These are phyloP conservation scores for Pugionium dolabratum DNA, from an alignment of 345 rosid species.

Conservation along the genomic window DNA sequence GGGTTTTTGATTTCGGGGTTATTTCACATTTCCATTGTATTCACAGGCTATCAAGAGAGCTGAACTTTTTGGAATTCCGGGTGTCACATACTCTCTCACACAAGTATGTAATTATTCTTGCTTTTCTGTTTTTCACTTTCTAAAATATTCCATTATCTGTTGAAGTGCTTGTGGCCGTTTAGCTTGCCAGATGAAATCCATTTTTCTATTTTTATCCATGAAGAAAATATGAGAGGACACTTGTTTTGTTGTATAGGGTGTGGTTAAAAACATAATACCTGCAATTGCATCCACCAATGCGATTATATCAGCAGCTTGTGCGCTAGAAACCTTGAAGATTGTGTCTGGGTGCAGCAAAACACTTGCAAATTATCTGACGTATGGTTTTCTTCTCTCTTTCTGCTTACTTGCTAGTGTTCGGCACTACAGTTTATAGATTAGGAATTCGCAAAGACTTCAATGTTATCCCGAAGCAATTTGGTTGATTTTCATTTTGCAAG, in stretches of 20 bases:
- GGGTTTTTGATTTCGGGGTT: constrained; percentile 20
- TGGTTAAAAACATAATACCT: constrained; percentile 93
- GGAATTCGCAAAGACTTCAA: constrained; percentile 2
- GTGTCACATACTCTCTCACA: constrained; percentile 96
- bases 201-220: background rate
- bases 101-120: constrained; percentile 55
- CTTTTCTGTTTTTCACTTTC: constrained; percentile 14
- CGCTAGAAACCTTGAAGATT: constrained; percentile 92
- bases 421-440: constrained; percentile 12
- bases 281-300: constrained; percentile 99
- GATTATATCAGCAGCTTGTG: constrained; percentile 87
- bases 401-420: background rate
- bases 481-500: constrained; percentile 42
- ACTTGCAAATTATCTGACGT: constrained; percentile 84
- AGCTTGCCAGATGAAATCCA: background rate
- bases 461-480: constrained; percentile 21
- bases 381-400: constrained; percentile 30
- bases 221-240: background rate
- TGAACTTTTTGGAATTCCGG: constrained; percentile 93
- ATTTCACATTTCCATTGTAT: constrained; percentile 19
- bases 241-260: constrained; percentile 57
- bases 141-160: background rate
- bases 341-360: constrained; percentile 96
- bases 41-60: constrained; percentile 94
- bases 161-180: constrained; percentile 9